Evolutionary conservation across 495 filamentous ascomycete genomes (phyloP).

Genomic region (Lophium mytilinum): DNA sequence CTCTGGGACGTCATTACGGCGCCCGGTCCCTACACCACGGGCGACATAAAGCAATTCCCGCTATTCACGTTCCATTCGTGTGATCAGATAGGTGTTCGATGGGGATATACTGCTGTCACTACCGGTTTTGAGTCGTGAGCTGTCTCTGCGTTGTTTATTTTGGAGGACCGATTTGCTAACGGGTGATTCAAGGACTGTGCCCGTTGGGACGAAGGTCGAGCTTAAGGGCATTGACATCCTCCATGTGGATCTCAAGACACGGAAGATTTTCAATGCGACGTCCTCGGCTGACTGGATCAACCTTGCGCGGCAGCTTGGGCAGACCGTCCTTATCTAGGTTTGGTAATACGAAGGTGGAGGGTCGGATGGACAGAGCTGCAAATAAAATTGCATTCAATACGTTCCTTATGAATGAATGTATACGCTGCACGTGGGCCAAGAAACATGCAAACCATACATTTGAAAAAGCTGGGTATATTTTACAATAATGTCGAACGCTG

Average conservation of each 20-base stretch:
- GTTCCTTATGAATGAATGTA: too few species aligned
- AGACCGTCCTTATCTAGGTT: not conserved
- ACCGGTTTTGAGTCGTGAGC: not conserved
- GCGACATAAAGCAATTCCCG: not conserved
- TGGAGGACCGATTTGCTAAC: not conserved
- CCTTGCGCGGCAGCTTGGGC: not conserved
- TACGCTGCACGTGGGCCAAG: too few species aligned
- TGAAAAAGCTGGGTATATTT: not conserved
- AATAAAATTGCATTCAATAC: too few species aligned
- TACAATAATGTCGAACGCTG: too few species aligned
- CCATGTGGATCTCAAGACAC: not conserved
- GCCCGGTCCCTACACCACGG: not conserved
- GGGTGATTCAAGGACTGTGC: not conserved
- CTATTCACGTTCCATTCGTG: not conserved
- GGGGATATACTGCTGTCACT: not conserved
- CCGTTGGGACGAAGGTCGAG: not conserved
- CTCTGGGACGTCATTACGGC: not conserved
- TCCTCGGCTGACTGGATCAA: not conserved
- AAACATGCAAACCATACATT: not conserved
- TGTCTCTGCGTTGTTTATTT: not conserved
- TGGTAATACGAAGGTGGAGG: too few species aligned
- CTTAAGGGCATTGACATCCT: not conserved
- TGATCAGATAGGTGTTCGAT: not conserved
- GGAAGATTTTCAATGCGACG: not conserved
- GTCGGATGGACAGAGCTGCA: too few species aligned